A percentile compares a stretch with the other conserved stretches of the same genome.
Conservation (phyloP, 345 rosid genomes). For the Brassica rapa region DNA sequence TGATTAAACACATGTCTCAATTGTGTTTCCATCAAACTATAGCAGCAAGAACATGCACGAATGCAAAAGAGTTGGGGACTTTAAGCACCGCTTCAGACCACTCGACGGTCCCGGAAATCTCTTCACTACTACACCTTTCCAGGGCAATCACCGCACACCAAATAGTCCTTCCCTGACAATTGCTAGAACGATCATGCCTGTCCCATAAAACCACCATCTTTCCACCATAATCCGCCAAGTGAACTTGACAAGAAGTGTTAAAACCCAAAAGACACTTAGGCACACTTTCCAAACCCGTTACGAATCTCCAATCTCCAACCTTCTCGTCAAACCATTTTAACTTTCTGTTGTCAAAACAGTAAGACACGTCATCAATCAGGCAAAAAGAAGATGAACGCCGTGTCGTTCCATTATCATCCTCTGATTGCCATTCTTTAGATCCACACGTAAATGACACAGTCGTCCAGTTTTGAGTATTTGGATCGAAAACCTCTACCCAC, state of each 20-base stretch:
- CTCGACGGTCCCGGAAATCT: not conserved
- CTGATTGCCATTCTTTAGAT: not conserved
- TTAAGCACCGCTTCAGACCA: not conserved
- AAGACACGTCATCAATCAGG: not conserved
- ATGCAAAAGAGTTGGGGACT: not conserved
- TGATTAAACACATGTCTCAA: not conserved
- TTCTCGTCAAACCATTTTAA: not conserved
- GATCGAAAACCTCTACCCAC: not conserved
- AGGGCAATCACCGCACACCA: not conserved
- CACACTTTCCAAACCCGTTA: not conserved
- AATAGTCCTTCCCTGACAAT: not conserved
- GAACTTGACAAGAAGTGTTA: not conserved
- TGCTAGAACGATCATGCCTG: not conserved
- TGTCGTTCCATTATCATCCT: not conserved
- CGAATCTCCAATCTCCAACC: not conserved
- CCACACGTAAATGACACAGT: not conserved
- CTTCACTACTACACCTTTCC: not conserved
- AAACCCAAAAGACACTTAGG: not conserved
- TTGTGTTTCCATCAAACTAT: not conserved
- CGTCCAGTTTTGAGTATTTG: not conserved
- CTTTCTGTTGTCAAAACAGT: accelerated
- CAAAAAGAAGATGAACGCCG: not conserved
- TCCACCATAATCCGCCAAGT: not conserved
- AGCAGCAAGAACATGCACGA: not conserved
- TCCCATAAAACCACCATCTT: not conserved